These are phyloP conservation scores for Gossypium raimondii DNA, from an alignment of 345 rosid genomes.

Conservation along the genomic window DNA sequence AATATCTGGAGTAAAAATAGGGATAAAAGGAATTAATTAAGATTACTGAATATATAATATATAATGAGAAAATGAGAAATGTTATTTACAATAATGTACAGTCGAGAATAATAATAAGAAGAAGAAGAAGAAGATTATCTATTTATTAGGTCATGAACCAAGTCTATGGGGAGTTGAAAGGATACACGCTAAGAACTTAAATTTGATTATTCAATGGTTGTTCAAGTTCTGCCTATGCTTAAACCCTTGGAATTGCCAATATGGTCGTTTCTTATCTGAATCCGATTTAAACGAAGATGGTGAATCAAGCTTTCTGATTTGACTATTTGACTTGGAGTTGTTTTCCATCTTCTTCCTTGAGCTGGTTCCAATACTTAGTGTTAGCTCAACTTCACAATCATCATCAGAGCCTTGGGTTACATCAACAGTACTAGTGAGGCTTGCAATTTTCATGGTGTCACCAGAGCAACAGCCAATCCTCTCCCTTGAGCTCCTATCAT, in stretches of 20 bases:
- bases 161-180: neutral
- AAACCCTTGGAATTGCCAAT: constrained; percentile 68
- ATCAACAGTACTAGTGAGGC: constrained; percentile 27
- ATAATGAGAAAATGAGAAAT: too few relatives aligned
- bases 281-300: constrained; percentile 34
- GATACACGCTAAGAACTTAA: constrained; percentile 11
- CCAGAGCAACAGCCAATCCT: constrained; percentile 44
- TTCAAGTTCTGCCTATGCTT: constrained; percentile 44
- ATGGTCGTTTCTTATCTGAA: constrained; percentile 54
- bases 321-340: constrained; percentile 4
- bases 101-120: neutral
- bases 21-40: too few relatives aligned
- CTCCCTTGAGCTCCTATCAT: constrained; percentile 41
- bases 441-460: constrained; percentile 25
- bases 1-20: too few relatives aligned
- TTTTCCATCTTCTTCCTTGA: constrained; percentile 21
- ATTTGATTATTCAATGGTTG: neutral
- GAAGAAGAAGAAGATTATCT: neutral
- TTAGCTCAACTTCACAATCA: constrained; percentile 58
- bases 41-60: too few relatives aligned
- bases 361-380: constrained; percentile 58
- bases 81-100: constrained; percentile 21
- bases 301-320: constrained; percentile 23
- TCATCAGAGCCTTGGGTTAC: constrained; percentile 29
- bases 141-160: constrained; percentile 29